Conservation (phyloP, 306 rosid genomes). For the Comarum palustre region DNA sequence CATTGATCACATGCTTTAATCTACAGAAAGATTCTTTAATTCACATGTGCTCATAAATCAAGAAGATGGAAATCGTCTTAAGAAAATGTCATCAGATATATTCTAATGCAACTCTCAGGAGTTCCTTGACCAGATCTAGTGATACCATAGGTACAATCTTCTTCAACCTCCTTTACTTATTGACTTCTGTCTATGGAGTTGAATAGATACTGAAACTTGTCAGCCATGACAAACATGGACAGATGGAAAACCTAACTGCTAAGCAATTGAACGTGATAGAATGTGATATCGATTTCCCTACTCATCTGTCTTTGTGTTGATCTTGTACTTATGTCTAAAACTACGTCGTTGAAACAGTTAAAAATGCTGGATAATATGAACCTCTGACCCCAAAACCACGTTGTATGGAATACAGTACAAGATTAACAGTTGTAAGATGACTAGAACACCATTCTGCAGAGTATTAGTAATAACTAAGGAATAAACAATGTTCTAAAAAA, state of each 20-base stretch:
- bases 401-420: not conserved
- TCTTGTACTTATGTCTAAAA: not conserved
- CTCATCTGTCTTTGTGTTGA: not conserved
- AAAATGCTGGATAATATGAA: not conserved
- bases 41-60: conserved; percentile 39
- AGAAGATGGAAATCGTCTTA: conserved; percentile 16
- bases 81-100: conserved; percentile 6
- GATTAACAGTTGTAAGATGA: not conserved
- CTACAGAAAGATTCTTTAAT: conserved; percentile 41
- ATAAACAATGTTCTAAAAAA: too few species aligned
- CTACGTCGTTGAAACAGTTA: not conserved
- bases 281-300: too few species aligned
- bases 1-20: conserved; percentile 42
- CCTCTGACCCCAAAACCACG: not conserved
- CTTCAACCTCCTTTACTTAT: conserved; percentile 24
- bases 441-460: not conserved
- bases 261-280: too few species aligned
- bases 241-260: too few species aligned
- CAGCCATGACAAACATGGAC: not conserved
- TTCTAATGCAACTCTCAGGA: conserved; percentile 17
- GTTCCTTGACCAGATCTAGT: conserved; percentile 23
- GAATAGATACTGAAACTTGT: conserved; percentile 8
- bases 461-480: not conserved
- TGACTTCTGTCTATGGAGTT: conserved; percentile 10
- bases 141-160: not conserved